Evolutionary conservation across 192 early-diverging fungal genomes (phyloP).

Genomic region (Oehlia diaphana): DNA sequence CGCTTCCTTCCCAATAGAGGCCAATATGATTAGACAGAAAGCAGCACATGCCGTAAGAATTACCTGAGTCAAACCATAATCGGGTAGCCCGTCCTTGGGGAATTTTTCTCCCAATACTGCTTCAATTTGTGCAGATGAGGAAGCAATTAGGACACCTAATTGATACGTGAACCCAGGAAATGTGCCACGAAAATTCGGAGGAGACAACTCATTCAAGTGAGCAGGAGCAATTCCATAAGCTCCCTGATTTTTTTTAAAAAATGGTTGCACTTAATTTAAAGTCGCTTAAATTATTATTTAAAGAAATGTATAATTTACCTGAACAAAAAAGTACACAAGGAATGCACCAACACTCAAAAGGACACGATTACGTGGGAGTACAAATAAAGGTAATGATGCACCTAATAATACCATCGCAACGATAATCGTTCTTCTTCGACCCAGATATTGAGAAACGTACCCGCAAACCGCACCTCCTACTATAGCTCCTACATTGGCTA

Average conservation of each 20-base stretch:
- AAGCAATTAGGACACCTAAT: slow-evolving; percentile 65
- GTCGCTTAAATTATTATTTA: too few relatives aligned
- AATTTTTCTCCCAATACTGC: slow-evolving; percentile 43
- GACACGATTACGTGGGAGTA: slow-evolving; percentile 40
- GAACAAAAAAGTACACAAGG: slow-evolving; percentile 59
- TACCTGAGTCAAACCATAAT: slow-evolving; percentile 48
- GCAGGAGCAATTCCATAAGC: slow-evolving; percentile 64
- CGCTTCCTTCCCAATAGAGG: too few relatives aligned
- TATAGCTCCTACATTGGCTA: slow-evolving; percentile 67
- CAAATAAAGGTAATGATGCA: slow-evolving; percentile 68
- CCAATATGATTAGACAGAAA: too few relatives aligned
- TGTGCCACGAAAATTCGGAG: slow-evolving; percentile 61
- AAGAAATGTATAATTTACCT: slow-evolving; percentile 35
- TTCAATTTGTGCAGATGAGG: slow-evolving; percentile 57
- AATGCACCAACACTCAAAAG: slow-evolving; percentile 48
- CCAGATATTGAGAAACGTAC: slow-evolving; percentile 66
- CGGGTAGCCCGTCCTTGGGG: slow-evolving; percentile 32
- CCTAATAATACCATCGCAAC: slow-evolving; percentile 51
- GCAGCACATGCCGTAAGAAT: too few relatives aligned
- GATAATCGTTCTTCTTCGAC: slow-evolving; percentile 62
- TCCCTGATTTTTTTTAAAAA: slow-evolving; percentile 1
- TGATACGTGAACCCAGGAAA: slow-evolving; percentile 75
- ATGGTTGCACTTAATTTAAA: not conserved
- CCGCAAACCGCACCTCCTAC: slow-evolving; percentile 66
- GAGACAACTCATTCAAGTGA: slow-evolving; percentile 69